Conservation (phyloP, 2,329 filamentous ascomycete species). For the Cladosporium cucumerinum region DNA sequence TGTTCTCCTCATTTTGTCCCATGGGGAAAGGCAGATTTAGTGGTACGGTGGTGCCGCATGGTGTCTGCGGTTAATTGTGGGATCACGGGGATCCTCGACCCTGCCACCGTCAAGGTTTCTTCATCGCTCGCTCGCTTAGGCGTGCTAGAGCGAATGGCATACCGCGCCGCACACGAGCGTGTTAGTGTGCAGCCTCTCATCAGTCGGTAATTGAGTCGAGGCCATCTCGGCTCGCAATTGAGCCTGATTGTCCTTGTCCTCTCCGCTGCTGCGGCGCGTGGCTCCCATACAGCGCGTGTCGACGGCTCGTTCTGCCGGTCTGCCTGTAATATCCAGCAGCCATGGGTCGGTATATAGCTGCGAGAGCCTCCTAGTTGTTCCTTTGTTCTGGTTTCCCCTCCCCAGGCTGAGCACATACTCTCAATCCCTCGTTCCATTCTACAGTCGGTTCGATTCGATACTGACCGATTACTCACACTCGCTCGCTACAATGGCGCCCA, state of each 20-base stretch:
- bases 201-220: slow-evolving; percentile 3
- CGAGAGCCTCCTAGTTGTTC: slow-evolving; percentile 1
- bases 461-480: slow-evolving; percentile 7
- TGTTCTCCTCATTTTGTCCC: slow-evolving; percentile 7
- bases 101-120: slow-evolving; percentile 1
- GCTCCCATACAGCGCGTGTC: slow-evolving; percentile 5
- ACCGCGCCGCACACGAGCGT: background rate
- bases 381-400: background rate
- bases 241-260: slow-evolving; percentile 11
- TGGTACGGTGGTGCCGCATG: background rate
- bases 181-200: background rate
- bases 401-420: slow-evolving; percentile 11
- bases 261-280: background rate
- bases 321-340: background rate
- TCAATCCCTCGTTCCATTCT: slow-evolving; percentile 12
- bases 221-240: slow-evolving; percentile 17
- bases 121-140: slow-evolving; percentile 13
- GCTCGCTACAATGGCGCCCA: slow-evolving; percentile 15
- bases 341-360: slow-evolving; percentile 9
- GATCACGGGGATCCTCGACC: background rate
- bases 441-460: background rate
- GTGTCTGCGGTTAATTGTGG: slow-evolving; percentile 15
- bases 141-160: slow-evolving; percentile 11
- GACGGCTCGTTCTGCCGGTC: slow-evolving; percentile 7
- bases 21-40: slow-evolving; percentile 8